A percentile compares a stretch with the other conserved stretches of the same genome.
Evolutionary conservation across 2,329 filamentous ascomycete species (phyloP).

Genomic region (Diaporthe sp.): DNA sequence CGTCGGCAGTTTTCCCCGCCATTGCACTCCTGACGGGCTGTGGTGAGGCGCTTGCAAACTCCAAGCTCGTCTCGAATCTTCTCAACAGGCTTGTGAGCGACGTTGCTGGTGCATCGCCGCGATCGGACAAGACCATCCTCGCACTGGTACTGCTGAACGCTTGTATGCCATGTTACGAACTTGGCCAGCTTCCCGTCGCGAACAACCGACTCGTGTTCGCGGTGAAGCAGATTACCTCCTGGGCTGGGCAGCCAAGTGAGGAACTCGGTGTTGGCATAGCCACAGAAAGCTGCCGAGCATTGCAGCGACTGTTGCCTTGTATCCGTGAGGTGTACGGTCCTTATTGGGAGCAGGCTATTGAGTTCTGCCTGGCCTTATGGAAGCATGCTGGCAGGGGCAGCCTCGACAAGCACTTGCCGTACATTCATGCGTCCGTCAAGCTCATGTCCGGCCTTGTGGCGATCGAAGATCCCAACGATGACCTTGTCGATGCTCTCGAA

Average conservation of each 20-base stretch:
- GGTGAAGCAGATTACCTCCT: slow-evolving; percentile 81
- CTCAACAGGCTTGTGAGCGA: slow-evolving; percentile 73
- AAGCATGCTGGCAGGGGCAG: slow-evolving; percentile 56
- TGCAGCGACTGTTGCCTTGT: slow-evolving; percentile 75
- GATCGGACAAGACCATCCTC: slow-evolving; percentile 59
- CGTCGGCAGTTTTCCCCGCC: slow-evolving; percentile 61
- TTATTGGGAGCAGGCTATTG: slow-evolving; percentile 80
- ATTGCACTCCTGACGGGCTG: slow-evolving; percentile 65
- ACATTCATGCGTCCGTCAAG: slow-evolving; percentile 79
- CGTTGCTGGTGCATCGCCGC: slow-evolving; percentile 61
- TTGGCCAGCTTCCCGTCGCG: slow-evolving; percentile 66
- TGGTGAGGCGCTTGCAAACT: slow-evolving; percentile 61
- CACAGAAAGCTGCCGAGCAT: slow-evolving; percentile 66
- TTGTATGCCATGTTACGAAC: slow-evolving; percentile 64
- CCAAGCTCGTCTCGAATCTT: slow-evolving; percentile 63
- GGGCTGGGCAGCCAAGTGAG: slow-evolving; percentile 65
- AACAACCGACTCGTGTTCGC: slow-evolving; percentile 84
- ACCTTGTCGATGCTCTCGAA: slow-evolving; percentile 81
- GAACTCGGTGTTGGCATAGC: slow-evolving; percentile 58
- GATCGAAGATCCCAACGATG: slow-evolving; percentile 84
- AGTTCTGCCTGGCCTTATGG: slow-evolving; percentile 72
- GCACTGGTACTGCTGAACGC: slow-evolving; percentile 68
- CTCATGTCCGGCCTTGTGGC: slow-evolving; percentile 74
- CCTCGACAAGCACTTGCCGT: slow-evolving; percentile 66
- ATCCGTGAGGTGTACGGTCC: slow-evolving; percentile 88